These are phyloP conservation scores for Lachancea quebecensis DNA, from an alignment of 805 yeast species.

Conservation along the genomic window DNA sequence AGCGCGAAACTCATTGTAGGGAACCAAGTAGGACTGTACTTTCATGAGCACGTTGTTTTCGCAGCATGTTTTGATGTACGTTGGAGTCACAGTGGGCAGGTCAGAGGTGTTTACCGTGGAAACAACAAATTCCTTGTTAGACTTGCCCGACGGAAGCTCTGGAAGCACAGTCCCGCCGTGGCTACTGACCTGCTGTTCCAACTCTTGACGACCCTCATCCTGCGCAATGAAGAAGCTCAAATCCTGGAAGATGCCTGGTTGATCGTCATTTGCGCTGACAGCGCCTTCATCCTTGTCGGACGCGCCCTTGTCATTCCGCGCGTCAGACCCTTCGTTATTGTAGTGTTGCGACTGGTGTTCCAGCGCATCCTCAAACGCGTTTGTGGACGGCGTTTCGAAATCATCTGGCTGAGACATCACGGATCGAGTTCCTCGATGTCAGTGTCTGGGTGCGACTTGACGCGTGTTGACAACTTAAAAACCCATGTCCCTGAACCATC, in stretches of 20 bases:
- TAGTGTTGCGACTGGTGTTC: conserved; percentile 5
- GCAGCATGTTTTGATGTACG: conserved; percentile 26
- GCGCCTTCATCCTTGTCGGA: not conserved
- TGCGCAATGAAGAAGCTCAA: conserved; percentile 6
- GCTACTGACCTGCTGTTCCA: conserved; percentile 14
- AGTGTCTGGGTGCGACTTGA: conserved; percentile 5
- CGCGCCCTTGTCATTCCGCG: not conserved
- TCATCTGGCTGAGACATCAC: conserved; percentile 15
- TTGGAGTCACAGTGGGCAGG: conserved; percentile 27
- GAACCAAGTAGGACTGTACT: conserved; percentile 23
- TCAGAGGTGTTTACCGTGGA: conserved; percentile 28
- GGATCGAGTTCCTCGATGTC: not conserved
- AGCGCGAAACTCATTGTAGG: conserved; percentile 24
- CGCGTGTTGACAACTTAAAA: not conserved
- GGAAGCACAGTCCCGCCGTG: conserved; percentile 24
- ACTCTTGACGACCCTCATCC: conserved; percentile 5
- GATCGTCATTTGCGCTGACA: not conserved
- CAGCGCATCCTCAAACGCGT: conserved; percentile 17
- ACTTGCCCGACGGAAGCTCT: conserved; percentile 16
- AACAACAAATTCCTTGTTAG: conserved; percentile 19
- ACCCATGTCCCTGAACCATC: not conserved
- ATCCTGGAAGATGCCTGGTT: conserved; percentile 2
- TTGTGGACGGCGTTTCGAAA: conserved; percentile 23
- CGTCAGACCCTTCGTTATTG: not conserved
- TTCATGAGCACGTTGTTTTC: conserved; percentile 16